These are phyloP conservation scores for Populus deltoides DNA, from an alignment of 345 rosid genomes.

Conservation along the genomic window DNA sequence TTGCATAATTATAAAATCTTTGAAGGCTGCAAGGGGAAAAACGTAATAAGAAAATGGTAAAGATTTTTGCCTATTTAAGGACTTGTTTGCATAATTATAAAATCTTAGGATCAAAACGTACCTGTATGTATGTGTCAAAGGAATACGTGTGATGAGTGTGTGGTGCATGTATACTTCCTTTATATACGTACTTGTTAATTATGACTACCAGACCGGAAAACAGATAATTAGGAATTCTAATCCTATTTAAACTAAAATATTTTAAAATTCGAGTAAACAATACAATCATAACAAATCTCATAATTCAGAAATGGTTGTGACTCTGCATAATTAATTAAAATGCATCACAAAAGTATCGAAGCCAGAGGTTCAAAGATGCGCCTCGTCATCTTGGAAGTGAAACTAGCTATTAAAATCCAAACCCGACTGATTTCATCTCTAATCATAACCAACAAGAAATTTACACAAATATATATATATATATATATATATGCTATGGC, in stretches of 20 bases:
- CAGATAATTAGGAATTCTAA: not conserved
- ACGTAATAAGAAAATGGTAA: too few relatives aligned
- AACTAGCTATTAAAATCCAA: not conserved
- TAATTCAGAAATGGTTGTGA: not conserved
- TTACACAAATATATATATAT: not conserved
- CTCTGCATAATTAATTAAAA: not conserved
- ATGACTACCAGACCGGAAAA: not conserved
- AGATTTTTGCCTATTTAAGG: too few relatives aligned
- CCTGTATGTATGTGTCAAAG: too few relatives aligned
- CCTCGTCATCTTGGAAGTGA: not conserved
- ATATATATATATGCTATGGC: too few relatives aligned
- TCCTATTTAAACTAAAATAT: not conserved
- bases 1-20: too few relatives aligned
- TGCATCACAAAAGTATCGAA: not conserved
- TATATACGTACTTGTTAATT: too few relatives aligned
- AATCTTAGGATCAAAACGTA: too few relatives aligned
- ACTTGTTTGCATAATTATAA: too few relatives aligned
- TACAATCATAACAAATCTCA: not conserved
- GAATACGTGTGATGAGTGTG: too few relatives aligned
- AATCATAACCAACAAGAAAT: not conserved
- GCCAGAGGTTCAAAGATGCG: not conserved
- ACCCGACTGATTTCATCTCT: not conserved
- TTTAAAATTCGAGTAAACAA: not conserved
- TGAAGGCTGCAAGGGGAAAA: too few relatives aligned
- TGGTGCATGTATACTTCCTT: too few relatives aligned